A percentile compares a stretch with the other conserved stretches of the same genome.
These are phyloP conservation scores for Pachysandra terminalis DNA, from an alignment of 164 flowering plant species.

Conservation along the genomic window DNA sequence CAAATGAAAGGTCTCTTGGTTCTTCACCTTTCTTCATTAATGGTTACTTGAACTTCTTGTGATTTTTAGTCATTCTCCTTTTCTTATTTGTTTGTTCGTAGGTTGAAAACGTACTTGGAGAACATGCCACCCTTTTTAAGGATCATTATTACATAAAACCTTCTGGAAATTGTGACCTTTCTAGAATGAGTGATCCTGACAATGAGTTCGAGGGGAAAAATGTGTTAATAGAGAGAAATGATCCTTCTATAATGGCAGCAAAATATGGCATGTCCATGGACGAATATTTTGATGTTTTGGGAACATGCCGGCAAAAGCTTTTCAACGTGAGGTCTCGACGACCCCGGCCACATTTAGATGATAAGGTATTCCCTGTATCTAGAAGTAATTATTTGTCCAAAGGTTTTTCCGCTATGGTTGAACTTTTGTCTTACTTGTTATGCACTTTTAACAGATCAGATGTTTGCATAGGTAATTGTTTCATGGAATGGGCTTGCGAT, in stretches of 20 bases:
- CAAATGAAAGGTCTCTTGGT: too few relatives aligned
- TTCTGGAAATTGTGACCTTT: conserved; percentile 88
- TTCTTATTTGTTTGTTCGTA: conserved; percentile 16
- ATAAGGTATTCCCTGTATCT: conserved; percentile 53
- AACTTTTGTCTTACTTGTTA: conserved; percentile 7
- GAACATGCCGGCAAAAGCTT: conserved; percentile 54
- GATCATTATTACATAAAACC: conserved; percentile 83
- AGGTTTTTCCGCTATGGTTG: background rate
- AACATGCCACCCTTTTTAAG: conserved; percentile 62
- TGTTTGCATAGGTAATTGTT: conserved; percentile 73
- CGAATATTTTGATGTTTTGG: conserved; percentile 57
- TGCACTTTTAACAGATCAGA: conserved; percentile 10
- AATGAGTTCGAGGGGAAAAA: conserved; percentile 76
- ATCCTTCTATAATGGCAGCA: conserved; percentile 53
- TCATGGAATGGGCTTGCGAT: conserved; percentile 96
- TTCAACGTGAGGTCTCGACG: conserved; percentile 60
- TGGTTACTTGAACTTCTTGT: too few relatives aligned
- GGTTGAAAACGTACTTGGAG: conserved; percentile 77
- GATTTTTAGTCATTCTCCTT: background rate
- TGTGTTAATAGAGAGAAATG: conserved; percentile 73
- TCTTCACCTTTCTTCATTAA: too few relatives aligned
- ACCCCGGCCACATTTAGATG: conserved; percentile 91
- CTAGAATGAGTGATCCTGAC: conserved; percentile 88
- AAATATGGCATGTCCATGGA: conserved; percentile 51
- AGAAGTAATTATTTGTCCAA: background rate